These are phyloP conservation scores for Tremella fuciformis DNA, from an alignment of 768 basidiomycete genomes.

Conservation along the genomic window DNA sequence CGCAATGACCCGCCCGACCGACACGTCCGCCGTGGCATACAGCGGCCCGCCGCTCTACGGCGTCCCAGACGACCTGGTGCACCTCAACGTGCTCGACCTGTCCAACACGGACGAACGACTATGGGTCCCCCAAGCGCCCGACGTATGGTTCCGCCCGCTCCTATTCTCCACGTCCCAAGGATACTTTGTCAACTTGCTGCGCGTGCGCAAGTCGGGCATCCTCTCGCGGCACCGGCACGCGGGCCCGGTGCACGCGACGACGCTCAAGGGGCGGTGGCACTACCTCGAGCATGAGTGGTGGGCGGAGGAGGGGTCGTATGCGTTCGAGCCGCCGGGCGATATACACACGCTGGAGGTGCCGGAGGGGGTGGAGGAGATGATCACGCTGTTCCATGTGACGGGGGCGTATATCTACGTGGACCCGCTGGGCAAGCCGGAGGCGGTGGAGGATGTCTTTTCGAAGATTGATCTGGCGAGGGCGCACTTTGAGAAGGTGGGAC, in stretches of 20 bases:
- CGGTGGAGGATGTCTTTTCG: constrained; percentile 22
- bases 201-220: constrained; percentile 23
- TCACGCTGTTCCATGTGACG: constrained; percentile 23
- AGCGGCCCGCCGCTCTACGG: constrained; percentile 14
- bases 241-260: constrained; percentile 21
- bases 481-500: constrained; percentile 21
- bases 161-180: constrained; percentile 18
- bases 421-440: constrained; percentile 17
- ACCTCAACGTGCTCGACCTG: constrained; percentile 14
- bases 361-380: constrained; percentile 24
- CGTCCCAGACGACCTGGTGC: constrained; percentile 20
- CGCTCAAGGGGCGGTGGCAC: constrained; percentile 16
- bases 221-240: constrained; percentile 22
- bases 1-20: constrained; percentile 17
- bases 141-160: constrained; percentile 22
- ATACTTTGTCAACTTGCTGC: constrained; percentile 24
- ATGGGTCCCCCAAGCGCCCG: constrained; percentile 16
- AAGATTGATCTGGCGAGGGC: constrained; percentile 20
- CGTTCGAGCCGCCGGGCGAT: constrained; percentile 24
- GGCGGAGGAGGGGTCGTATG: constrained; percentile 21
- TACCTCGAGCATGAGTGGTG: constrained; percentile 23
- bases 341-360: constrained; percentile 23
- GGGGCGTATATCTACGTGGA: constrained; percentile 25
- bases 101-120: constrained; percentile 19
- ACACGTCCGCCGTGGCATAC: constrained; percentile 16